Percentiles rank a stretch among this genome's conserved stretches.
These are phyloP conservation scores for Tricholoma bakamatsutake DNA, from an alignment of 768 basidiomycete genomes.

Conservation along the genomic window DNA sequence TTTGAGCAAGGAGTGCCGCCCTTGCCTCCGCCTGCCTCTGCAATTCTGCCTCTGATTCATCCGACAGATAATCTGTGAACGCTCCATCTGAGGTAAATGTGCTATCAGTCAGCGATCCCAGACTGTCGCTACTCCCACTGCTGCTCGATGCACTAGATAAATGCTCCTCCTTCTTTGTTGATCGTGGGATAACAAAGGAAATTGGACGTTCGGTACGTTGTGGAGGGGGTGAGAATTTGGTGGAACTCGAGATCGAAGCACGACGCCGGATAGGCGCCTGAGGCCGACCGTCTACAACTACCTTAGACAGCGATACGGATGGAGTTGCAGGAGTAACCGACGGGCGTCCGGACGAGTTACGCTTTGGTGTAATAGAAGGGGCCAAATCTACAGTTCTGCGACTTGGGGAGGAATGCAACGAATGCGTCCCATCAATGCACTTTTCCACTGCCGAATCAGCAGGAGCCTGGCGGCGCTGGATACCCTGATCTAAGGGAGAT, in stretches of 20 bases:
- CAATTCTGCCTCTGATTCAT: slow-evolving; percentile 86
- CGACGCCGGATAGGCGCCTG: slow-evolving; percentile 22
- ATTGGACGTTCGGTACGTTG: slow-evolving; percentile 20
- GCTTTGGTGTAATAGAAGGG: slow-evolving; percentile 36
- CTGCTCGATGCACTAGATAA: slow-evolving; percentile 50
- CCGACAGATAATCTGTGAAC: slow-evolving; percentile 88
- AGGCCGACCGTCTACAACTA: slow-evolving; percentile 29
- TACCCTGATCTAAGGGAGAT: slow-evolving; percentile 39
- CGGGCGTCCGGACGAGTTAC: slow-evolving; percentile 39
- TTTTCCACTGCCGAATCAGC: slow-evolving; percentile 30
- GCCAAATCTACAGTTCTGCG: slow-evolving; percentile 58
- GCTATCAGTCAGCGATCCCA: slow-evolving; percentile 61
- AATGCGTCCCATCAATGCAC: slow-evolving; percentile 39
- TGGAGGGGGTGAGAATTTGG: slow-evolving; percentile 15
- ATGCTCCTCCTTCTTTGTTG: slow-evolving; percentile 27
- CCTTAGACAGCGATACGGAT: slow-evolving; percentile 34
- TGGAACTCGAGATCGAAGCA: slow-evolving; percentile 21
- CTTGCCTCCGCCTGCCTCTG: slow-evolving; percentile 81
- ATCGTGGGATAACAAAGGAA: slow-evolving; percentile 24
- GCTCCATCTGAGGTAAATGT: slow-evolving; percentile 83
- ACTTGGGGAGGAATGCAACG: slow-evolving; percentile 54
- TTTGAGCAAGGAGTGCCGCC: slow-evolving; percentile 74
- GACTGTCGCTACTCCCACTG: slow-evolving; percentile 58
- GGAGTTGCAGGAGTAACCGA: slow-evolving; percentile 37
- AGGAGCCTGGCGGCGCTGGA: slow-evolving; percentile 41